Percentiles rank a stretch among this genome's conserved stretches.
Evolutionary conservation across 345 rosid genomes (phyloP).

Genomic region (Eucalyptus melliodora): DNA sequence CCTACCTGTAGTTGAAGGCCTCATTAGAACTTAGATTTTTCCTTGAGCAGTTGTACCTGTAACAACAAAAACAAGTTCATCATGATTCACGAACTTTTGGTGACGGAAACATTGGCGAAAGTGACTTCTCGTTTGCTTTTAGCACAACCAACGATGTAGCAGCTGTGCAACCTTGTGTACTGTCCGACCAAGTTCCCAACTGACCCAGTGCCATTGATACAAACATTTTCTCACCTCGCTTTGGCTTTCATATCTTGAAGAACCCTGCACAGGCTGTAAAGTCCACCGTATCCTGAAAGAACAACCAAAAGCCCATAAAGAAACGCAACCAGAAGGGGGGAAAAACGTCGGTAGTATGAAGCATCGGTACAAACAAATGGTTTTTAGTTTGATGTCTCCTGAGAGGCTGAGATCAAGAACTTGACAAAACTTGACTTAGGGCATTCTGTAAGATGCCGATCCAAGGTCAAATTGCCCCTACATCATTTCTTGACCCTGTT

Average conservation of each 20-base stretch:
- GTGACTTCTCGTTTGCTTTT: constrained; percentile 26
- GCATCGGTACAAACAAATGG: no score
- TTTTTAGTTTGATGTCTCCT: no score
- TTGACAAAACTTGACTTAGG: no score
- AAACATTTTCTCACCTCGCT: constrained; percentile 32
- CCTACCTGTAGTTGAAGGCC: constrained; percentile 45
- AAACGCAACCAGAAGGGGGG: no score
- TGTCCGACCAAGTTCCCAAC: constrained; percentile 46
- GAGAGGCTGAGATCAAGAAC: no score
- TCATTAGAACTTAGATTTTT: constrained; percentile 42
- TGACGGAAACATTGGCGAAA: neutral
- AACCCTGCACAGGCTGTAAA: constrained; percentile 28
- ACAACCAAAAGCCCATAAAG: no score
- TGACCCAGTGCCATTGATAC: constrained; percentile 39
- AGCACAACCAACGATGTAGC: constrained; percentile 42
- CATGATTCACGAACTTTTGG: neutral
- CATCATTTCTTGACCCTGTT: no score
- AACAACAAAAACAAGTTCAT: neutral
- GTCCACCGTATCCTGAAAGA: no score
- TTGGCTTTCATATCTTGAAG: constrained; percentile 30
- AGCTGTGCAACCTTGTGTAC: constrained; percentile 24
- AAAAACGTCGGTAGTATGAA: no score
- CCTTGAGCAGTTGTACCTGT: constrained; percentile 36
- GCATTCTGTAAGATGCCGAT: no score
- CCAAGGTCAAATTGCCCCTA: no score